Base-by-base conservation (phyloP, 805 yeast species). In the Hanseniaspora lachancei region DNA sequence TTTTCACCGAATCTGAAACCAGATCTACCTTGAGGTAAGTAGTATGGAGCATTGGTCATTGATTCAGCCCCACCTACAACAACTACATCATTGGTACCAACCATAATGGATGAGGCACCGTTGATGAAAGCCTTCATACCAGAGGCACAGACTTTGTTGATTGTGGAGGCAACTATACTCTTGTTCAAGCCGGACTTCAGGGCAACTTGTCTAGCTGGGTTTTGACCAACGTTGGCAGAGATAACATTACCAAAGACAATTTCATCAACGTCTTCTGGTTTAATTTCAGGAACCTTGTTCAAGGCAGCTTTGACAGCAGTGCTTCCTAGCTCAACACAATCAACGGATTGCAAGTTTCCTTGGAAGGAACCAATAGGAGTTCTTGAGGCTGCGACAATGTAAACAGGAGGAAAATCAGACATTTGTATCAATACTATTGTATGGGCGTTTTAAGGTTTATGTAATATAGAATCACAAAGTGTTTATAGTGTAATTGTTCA, bases 31-130 rank as follows among this genome's bases (percentile, higher is more conserved):
- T 80, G 68, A 57, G 95, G 93, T 57, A 87, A 66, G 69, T 91
- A 91, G 77, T 89, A 91, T 55, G 98, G 98, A 38, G 89, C 80
- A 68, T 93, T 91, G 58, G 96, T 76, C 98, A 93, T 91, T 57
- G 95, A 84, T 74, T 93, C 98, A 62, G 96, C 93, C 67, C 98
- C 98, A 62, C 97, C 98, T 36, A 93, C 95, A 61, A 93, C 85
- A 47, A 93, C 93, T 58, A 93, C 82, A 66, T 89, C 96, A 57
- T 96, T 95, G 60, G 77, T 75, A 55, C 97, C 97, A 61, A 93
- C 78, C 66, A 85, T 70, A 63, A 91, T 89, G 54, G 89, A 74
- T 74, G 89, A 97, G 42, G 97, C 89, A 60, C 86, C 98, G 58
- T 86, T 71, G 64, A 89, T 88, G 64, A 89, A 81, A 46, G 97